A percentile compares a stretch with the other conserved stretches of the same genome.
Evolutionary conservation across 169 alveolate species (phyloP).

Genomic region (Eimeria maxima): DNA sequence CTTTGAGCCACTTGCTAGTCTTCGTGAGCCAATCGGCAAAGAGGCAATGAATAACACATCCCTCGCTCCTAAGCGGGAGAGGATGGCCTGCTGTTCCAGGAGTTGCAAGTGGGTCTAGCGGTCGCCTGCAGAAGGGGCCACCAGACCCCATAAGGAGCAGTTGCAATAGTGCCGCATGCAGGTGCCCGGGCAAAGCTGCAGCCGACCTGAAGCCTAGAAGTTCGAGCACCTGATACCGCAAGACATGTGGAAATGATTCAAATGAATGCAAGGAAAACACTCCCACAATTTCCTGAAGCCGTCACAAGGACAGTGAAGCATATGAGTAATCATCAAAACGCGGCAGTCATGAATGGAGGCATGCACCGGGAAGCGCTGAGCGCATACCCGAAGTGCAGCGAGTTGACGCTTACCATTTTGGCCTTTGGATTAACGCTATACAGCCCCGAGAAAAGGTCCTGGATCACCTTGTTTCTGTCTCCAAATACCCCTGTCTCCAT

Average conservation of each 20-base stretch:
- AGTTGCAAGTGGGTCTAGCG: not conserved
- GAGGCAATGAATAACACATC: constrained; percentile 71
- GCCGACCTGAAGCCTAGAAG: constrained; percentile 77
- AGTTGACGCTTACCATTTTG: constrained; percentile 16
- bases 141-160: constrained; percentile 37
- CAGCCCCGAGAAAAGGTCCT: constrained; percentile 29
- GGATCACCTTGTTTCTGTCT: constrained; percentile 33
- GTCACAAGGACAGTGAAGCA: not conserved
- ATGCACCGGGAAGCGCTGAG: not conserved
- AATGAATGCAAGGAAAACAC: too few species aligned
- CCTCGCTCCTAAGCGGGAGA: constrained; percentile 51
- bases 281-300: not conserved
- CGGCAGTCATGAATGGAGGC: not conserved
- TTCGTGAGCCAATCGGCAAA: constrained; percentile 70
- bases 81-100: not conserved
- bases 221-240: constrained; percentile 32
- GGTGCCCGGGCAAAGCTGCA: constrained; percentile 67
- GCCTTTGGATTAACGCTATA: constrained; percentile 62
- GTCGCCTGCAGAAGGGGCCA: constrained; percentile 14
- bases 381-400: not conserved
- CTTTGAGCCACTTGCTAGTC: constrained; percentile 76
- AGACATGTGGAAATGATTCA: not conserved
- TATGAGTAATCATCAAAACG: not conserved
- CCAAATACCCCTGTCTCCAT: not conserved
- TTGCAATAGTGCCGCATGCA: constrained; percentile 55